Evolutionary conservation across 148 eudicot species (phyloP).

Genomic region (Arctostaphylos glauca): DNA sequence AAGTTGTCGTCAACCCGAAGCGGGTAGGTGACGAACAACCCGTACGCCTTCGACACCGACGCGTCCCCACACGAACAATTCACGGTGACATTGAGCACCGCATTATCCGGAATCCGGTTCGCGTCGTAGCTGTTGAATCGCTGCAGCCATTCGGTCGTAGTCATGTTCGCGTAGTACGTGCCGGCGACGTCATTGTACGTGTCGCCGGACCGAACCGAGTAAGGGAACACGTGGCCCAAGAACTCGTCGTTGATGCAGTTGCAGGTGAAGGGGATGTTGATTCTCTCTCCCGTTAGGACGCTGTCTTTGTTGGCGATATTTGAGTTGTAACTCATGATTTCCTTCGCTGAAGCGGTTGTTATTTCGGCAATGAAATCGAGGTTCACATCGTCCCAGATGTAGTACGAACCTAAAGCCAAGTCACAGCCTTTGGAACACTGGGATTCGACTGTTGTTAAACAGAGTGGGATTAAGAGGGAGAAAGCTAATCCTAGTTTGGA

Average conservation of each 20-base stretch:
- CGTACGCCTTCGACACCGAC: slow-evolving; percentile 51
- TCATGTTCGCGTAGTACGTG: slow-evolving; percentile 47
- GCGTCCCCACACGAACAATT: slow-evolving; percentile 73
- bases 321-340: slow-evolving; percentile 40
- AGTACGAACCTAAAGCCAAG: slow-evolving; percentile 63
- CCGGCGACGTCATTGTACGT: slow-evolving; percentile 42
- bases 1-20: slow-evolving; percentile 45
- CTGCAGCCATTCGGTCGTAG: slow-evolving; percentile 40
- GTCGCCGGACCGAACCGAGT: slow-evolving; percentile 30
- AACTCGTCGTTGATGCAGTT: slow-evolving; percentile 43
- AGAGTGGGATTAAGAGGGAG: neutral
- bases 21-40: slow-evolving; percentile 73
- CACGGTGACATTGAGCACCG: slow-evolving; percentile 48
- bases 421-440: slow-evolving; percentile 51
- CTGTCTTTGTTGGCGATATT: slow-evolving; percentile 28
- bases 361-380: slow-evolving; percentile 26
- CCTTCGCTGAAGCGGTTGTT: neutral
- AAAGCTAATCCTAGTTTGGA: neutral
- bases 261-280: slow-evolving; percentile 56
- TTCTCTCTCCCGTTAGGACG: slow-evolving; percentile 20
- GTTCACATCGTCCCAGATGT: slow-evolving; percentile 22
- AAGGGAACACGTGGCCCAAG: slow-evolving; percentile 47
- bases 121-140: slow-evolving; percentile 37
- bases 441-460: slow-evolving; percentile 22
- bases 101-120: slow-evolving; percentile 26